A percentile compares a stretch with the other conserved stretches of the same genome.
Conservation (phyloP, 2,329 filamentous ascomycete species). For the Aureobasidium leucospermi region DNA sequence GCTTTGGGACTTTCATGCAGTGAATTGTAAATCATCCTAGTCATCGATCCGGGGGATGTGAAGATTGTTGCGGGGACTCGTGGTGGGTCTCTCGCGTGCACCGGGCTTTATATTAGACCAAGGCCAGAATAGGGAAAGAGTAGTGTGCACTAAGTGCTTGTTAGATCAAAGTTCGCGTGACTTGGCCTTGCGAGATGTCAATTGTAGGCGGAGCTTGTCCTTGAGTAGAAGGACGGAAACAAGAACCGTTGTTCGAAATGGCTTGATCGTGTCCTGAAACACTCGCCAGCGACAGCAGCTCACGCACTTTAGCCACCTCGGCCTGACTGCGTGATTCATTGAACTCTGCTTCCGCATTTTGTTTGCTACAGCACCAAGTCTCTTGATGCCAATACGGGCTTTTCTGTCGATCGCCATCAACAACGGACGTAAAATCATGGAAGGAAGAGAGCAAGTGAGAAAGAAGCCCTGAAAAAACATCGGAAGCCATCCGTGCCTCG, state of each 20-base stretch:
- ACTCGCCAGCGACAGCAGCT: neutral
- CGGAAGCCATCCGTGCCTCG: slow-evolving; percentile 3
- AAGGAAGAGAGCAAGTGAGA: neutral
- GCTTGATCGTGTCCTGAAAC: slow-evolving; percentile 1
- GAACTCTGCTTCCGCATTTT: neutral
- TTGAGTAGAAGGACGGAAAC: neutral
- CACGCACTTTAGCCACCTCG: neutral
- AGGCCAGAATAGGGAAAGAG: neutral
- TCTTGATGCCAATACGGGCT: neutral
- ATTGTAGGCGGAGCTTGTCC: neutral
- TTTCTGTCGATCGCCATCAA: neutral
- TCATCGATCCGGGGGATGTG: neutral
- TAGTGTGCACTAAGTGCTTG: neutral
- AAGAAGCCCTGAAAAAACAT: neutral
- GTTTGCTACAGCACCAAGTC: neutral
- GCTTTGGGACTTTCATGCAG: neutral
- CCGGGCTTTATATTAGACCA: neutral
- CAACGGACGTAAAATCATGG: neutral
- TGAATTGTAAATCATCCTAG: neutral
- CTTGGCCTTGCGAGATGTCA: neutral
- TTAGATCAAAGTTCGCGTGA: neutral
- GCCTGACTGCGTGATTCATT: too few relatives aligned
- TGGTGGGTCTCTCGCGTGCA: neutral
- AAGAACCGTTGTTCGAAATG: neutral
- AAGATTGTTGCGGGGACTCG: neutral